A percentile compares a stretch with the other conserved stretches of the same genome.
Conservation (phyloP, 2,329 filamentous ascomycete genomes). For the Neophaeococcomyces aloes region DNA sequence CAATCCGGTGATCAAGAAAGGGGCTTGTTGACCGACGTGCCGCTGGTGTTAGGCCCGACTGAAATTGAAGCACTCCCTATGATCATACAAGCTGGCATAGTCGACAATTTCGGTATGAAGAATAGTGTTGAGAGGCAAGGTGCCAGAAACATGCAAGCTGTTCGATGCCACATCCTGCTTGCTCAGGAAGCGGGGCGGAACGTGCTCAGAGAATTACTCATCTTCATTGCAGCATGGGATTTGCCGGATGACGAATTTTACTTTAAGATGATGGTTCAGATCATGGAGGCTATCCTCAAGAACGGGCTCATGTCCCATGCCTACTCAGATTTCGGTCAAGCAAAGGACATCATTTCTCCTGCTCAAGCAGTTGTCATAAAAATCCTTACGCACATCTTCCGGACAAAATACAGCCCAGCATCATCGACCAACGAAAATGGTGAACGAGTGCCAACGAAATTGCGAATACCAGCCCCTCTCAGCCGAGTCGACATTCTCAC, state of each 20-base stretch:
- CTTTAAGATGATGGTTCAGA: constrained; percentile 92
- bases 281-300: constrained; percentile 83
- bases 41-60: constrained; percentile 83
- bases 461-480: constrained; percentile 46
- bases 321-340: constrained; percentile 81
- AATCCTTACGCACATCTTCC: constrained; percentile 80
- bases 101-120: constrained; percentile 62
- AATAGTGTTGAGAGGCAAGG: constrained; percentile 38
- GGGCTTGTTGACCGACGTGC: constrained; percentile 82
- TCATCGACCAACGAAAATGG: constrained; percentile 32
- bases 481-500: constrained; percentile 51
- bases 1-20: constrained; percentile 47
- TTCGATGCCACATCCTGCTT: constrained; percentile 78
- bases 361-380: constrained; percentile 89
- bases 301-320: constrained; percentile 84
- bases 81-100: constrained; percentile 92
- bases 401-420: constrained; percentile 46
- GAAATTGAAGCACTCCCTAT: constrained; percentile 95
- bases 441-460: constrained; percentile 40
- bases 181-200: constrained; percentile 86
- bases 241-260: constrained; percentile 87
- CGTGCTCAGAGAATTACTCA: constrained; percentile 76
- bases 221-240: constrained; percentile 96
- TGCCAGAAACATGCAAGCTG: constrained; percentile 71
- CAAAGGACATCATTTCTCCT: constrained; percentile 91